Conservation (phyloP, 306 rosid genomes). For the Quercus agrifolia region DNA sequence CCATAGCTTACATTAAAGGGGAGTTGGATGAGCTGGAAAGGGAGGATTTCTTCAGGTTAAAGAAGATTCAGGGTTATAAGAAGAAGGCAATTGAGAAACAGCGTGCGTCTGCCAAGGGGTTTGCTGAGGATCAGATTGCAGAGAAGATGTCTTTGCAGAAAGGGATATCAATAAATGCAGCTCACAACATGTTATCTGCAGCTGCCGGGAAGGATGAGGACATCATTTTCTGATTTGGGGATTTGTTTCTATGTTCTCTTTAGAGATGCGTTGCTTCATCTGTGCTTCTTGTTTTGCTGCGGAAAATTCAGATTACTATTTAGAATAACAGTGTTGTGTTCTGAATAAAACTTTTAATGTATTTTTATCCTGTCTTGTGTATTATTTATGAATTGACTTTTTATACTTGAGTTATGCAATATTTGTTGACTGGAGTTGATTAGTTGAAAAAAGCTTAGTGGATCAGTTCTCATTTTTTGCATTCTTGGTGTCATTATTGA, state of each 20-base stretch:
- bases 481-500: neutral
- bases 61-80: constrained; percentile 90
- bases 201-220: constrained; percentile 62
- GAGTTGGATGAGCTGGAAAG: constrained; percentile 96
- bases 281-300: constrained; percentile 3
- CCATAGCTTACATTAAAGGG: constrained; percentile 79
- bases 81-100: constrained; percentile 79
- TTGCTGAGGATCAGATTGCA: constrained; percentile 50
- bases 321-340: neutral
- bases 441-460: neutral
- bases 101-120: constrained; percentile 39
- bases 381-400: constrained; percentile 6
- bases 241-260: constrained; percentile 19
- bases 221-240: constrained; percentile 59
- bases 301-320: neutral
- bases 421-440: constrained; percentile 2
- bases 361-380: constrained; percentile 20
- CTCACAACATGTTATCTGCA: constrained; percentile 61
- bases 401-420: constrained; percentile 1
- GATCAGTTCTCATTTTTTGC: neutral
- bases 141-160: constrained; percentile 50
- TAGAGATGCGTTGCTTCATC: neutral
- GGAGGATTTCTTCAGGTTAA: constrained; percentile 92
- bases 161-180: constrained; percentile 50
- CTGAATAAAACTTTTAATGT: constrained; percentile 26